Conservation (phyloP, 169 alveolate genomes). For the Plasmodium berghei region DNA sequence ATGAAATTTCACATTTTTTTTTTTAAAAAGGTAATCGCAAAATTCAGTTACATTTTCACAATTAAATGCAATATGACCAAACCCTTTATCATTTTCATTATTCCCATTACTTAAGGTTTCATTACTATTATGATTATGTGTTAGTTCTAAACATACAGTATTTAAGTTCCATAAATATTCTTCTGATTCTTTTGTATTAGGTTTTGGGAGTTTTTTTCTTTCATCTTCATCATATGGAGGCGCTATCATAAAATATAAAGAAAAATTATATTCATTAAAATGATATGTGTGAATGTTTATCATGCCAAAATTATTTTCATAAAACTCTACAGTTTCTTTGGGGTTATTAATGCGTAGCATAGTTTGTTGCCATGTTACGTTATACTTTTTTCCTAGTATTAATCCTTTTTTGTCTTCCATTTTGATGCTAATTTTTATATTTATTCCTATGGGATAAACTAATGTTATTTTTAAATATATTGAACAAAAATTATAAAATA, state of each 20-base stretch:
- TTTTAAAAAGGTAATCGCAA: slow-evolving; percentile 47
- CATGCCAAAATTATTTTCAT: slow-evolving; percentile 85
- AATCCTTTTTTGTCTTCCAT: slow-evolving; percentile 16
- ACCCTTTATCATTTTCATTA: slow-evolving; percentile 84
- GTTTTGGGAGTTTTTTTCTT: slow-evolving; percentile 65
- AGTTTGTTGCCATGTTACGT: slow-evolving; percentile 81
- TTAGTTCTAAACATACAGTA: slow-evolving; percentile 81
- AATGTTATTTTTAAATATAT: too few relatives aligned
- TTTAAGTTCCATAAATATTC: slow-evolving; percentile 83
- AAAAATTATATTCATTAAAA: slow-evolving; percentile 79
- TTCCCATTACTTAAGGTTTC: slow-evolving; percentile 84
- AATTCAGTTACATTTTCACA: slow-evolving; percentile 75
- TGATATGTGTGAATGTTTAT: slow-evolving; percentile 78
- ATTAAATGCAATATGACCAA: slow-evolving; percentile 87
- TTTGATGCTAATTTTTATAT: not conserved
- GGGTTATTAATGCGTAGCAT: slow-evolving; percentile 88
- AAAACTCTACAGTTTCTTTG: slow-evolving; percentile 82
- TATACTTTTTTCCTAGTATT: slow-evolving; percentile 35
- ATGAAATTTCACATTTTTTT: slow-evolving; percentile 78
- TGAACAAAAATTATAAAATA: too few relatives aligned
- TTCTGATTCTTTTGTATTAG: slow-evolving; percentile 80
- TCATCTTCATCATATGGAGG: slow-evolving; percentile 80
- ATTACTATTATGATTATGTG: slow-evolving; percentile 83
- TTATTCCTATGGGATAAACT: not conserved
- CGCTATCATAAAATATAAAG: slow-evolving; percentile 85